Conservation (phyloP, 2,329 filamentous ascomycete species). For the Fusarium azukiicola region DNA sequence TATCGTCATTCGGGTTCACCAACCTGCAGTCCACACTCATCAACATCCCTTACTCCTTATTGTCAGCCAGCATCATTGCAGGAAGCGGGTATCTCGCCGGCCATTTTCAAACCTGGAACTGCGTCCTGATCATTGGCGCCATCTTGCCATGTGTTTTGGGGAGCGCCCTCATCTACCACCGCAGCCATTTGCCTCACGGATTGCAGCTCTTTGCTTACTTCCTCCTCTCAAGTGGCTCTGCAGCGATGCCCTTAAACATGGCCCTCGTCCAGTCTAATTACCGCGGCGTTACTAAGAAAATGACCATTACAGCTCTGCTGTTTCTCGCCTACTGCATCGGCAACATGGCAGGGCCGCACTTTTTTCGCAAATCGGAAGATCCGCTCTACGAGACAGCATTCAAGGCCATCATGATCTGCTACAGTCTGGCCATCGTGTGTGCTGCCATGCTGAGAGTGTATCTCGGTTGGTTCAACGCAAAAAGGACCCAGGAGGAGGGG, state of each 20-base stretch:
- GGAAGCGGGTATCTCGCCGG: constrained; percentile 74
- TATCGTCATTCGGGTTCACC: constrained; percentile 77
- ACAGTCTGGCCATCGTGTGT: constrained; percentile 71
- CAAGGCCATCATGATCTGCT: constrained; percentile 77
- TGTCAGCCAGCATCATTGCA: constrained; percentile 71
- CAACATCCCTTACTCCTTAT: constrained; percentile 78
- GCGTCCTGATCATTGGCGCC: constrained; percentile 72
- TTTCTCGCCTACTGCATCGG: constrained; percentile 78
- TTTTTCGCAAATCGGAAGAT: constrained; percentile 72
- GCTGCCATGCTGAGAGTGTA: constrained; percentile 70
- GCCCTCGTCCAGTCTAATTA: constrained; percentile 78
- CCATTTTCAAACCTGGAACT: constrained; percentile 72
- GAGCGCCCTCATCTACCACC: constrained; percentile 74
- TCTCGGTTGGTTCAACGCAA: constrained; percentile 68
- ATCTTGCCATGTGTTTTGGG: constrained; percentile 75
- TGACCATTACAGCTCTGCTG: constrained; percentile 77
- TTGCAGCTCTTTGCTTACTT: constrained; percentile 79
- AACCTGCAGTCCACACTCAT: constrained; percentile 76
- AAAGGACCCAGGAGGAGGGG: constrained; percentile 66
- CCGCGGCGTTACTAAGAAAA: constrained; percentile 79
- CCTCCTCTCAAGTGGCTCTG: constrained; percentile 74
- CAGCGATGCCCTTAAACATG: constrained; percentile 76
- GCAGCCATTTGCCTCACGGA: constrained; percentile 63
- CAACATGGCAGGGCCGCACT: constrained; percentile 77
- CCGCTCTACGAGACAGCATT: constrained; percentile 77